These are phyloP conservation scores for Inga laurina DNA, from an alignment of 306 rosid species.

Conservation along the genomic window DNA sequence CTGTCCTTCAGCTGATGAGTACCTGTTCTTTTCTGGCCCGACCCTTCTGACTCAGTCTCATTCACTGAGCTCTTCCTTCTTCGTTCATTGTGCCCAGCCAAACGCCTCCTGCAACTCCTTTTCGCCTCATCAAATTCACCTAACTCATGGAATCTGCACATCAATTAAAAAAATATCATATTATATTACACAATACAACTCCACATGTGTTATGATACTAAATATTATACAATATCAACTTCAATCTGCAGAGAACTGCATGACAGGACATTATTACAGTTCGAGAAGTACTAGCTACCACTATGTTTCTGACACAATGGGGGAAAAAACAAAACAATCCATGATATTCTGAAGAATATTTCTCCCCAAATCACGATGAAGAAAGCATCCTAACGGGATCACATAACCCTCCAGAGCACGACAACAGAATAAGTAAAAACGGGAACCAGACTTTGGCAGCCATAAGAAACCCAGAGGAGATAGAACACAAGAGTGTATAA, in stretches of 20 bases:
- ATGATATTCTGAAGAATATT: neutral
- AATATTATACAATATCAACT: neutral
- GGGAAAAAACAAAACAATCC: slow-evolving; percentile 10
- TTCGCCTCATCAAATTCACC: slow-evolving; percentile 66
- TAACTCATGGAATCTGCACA: slow-evolving; percentile 69
- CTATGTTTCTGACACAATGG: slow-evolving; percentile 1
- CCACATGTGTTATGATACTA: neutral
- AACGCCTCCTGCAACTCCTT: slow-evolving; percentile 72
- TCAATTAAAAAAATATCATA: neutral
- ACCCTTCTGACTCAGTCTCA: slow-evolving; percentile 58
- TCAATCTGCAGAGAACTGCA: neutral
- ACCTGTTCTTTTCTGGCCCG: slow-evolving; percentile 43
- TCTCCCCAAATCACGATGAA: neutral
- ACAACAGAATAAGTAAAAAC: neutral
- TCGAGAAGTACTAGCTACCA: neutral
- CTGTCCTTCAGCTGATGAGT: slow-evolving; percentile 48
- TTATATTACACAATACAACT: neutral
- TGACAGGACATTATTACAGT: neutral
- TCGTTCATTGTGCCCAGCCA: slow-evolving; percentile 73
- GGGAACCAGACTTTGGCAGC: neutral
- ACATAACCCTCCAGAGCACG: neutral
- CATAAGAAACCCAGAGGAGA: neutral
- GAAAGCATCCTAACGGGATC: neutral
- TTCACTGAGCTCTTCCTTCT: slow-evolving; percentile 53
- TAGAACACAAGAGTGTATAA: neutral